Percentiles rank a stretch among this genome's conserved stretches.
These are phyloP conservation scores for Kwoniella dejecticola DNA, from an alignment of 768 basidiomycete species.

Conservation along the genomic window DNA sequence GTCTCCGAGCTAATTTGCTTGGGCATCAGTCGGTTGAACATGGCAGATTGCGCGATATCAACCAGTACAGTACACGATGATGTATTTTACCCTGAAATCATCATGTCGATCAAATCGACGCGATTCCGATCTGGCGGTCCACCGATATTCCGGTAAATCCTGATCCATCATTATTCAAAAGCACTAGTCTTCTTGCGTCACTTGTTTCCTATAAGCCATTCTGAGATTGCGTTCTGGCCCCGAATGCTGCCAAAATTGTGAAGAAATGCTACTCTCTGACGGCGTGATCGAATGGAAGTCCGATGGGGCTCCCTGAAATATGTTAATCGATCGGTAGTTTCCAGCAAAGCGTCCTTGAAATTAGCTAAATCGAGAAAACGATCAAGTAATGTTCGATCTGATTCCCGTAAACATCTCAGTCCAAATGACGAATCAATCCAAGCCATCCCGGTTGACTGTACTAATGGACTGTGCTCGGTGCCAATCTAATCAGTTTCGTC, in stretches of 20 bases:
- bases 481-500: not conserved
- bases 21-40: too few relatives aligned
- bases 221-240: too few relatives aligned
- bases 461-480: not conserved
- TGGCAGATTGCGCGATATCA: not conserved
- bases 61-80: not conserved
- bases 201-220: too few relatives aligned
- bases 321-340: not conserved
- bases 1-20: too few relatives aligned
- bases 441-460: not conserved
- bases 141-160: not conserved
- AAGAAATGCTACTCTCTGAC: too few relatives aligned
- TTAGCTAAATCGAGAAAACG: not conserved
- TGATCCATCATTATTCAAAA: too few relatives aligned
- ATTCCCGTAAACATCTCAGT: not conserved
- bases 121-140: not conserved
- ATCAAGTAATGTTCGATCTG: not conserved
- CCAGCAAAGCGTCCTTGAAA: not conserved
- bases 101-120: slow-evolving; percentile 8
- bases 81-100: slow-evolving; percentile 8
- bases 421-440: slow-evolving; percentile 4
- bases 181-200: too few relatives aligned
- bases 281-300: too few relatives aligned
- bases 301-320: not conserved
- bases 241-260: too few relatives aligned